Conservation (phyloP, 2,329 filamentous ascomycete species). For the Cladosporium cucumerinum region DNA sequence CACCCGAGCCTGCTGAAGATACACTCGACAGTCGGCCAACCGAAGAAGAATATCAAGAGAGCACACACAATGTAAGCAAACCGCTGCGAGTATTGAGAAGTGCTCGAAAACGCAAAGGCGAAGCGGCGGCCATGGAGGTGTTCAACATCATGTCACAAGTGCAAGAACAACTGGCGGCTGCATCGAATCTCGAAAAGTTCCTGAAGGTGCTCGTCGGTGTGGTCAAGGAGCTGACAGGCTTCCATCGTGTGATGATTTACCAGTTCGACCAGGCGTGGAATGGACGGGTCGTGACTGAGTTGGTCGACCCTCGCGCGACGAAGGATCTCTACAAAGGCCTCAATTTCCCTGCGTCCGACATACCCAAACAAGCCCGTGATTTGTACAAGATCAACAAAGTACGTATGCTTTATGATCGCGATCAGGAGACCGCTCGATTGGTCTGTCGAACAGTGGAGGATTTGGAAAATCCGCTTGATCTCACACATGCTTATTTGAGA, state of each 20-base stretch:
- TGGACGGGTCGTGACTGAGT: slow-evolving; percentile 80
- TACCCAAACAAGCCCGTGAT: slow-evolving; percentile 80
- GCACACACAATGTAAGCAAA: slow-evolving; percentile 70
- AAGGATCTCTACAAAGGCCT: slow-evolving; percentile 83
- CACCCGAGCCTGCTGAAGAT: slow-evolving; percentile 65
- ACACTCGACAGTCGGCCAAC: slow-evolving; percentile 72
- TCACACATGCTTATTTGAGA: slow-evolving; percentile 79
- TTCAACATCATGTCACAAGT: slow-evolving; percentile 92
- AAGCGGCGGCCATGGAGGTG: slow-evolving; percentile 81
- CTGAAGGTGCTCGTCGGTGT: slow-evolving; percentile 80
- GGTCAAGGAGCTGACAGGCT: slow-evolving; percentile 84
- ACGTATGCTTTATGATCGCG: slow-evolving; percentile 79
- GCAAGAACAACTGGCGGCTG: slow-evolving; percentile 77
- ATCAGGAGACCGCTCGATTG: slow-evolving; percentile 72
- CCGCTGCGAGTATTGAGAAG: slow-evolving; percentile 74
- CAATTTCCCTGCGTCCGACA: slow-evolving; percentile 85
- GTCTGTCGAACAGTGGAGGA: slow-evolving; percentile 76
- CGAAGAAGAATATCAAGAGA: slow-evolving; percentile 68
- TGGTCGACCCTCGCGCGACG: slow-evolving; percentile 75
- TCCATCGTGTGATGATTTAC: slow-evolving; percentile 90
- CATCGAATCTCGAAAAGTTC: slow-evolving; percentile 67
- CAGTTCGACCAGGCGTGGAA: slow-evolving; percentile 83
- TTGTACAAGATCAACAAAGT: slow-evolving; percentile 89
- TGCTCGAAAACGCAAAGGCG: slow-evolving; percentile 70
- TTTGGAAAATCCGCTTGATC: slow-evolving; percentile 70